A percentile compares a stretch with the other conserved stretches of the same genome.
These are phyloP conservation scores for Pelargonium fulgidum DNA, from an alignment of 441 rosid species.

Conservation along the genomic window DNA sequence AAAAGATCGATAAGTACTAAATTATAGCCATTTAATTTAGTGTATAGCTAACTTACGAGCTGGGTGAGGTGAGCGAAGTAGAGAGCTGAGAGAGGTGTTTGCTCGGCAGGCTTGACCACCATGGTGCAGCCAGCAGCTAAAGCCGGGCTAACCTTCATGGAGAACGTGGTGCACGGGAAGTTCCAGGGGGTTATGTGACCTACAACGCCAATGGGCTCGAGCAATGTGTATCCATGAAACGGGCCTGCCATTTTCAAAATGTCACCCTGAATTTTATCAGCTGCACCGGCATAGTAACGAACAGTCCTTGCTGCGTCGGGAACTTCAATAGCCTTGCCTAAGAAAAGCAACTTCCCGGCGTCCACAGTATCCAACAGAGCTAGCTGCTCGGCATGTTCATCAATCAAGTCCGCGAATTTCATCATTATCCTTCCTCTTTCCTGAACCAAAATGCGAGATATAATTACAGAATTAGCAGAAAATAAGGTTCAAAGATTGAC, in stretches of 20 bases:
- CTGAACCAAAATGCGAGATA: neutral
- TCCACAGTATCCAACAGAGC: constrained; percentile 62
- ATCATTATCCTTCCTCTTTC: constrained; percentile 49
- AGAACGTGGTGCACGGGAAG: constrained; percentile 53
- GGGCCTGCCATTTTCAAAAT: constrained; percentile 53
- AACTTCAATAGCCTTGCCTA: constrained; percentile 43
- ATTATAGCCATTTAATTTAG: neutral
- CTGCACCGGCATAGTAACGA: constrained; percentile 80
- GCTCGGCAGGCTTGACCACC: constrained; percentile 84
- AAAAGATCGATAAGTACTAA: no score
- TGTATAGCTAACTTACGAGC: constrained; percentile 30
- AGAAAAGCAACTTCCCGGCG: constrained; percentile 51
- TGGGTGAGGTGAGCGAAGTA: constrained; percentile 65
- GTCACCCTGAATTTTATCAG: constrained; percentile 80
- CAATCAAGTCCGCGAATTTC: constrained; percentile 62
- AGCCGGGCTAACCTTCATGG: constrained; percentile 59
- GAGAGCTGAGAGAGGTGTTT: constrained; percentile 83
- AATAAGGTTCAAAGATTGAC: neutral
- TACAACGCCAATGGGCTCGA: constrained; percentile 77
- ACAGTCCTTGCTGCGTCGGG: constrained; percentile 35
- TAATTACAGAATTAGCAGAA: neutral
- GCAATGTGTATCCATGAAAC: constrained; percentile 63
- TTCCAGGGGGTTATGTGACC: constrained; percentile 90
- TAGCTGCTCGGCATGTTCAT: constrained; percentile 49
- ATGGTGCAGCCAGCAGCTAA: constrained; percentile 91